Percentiles rank a stretch among this genome's conserved stretches.
Evolutionary conservation across 208 protist species (phyloP).

Genomic region (Naegleria lovaniensis): DNA sequence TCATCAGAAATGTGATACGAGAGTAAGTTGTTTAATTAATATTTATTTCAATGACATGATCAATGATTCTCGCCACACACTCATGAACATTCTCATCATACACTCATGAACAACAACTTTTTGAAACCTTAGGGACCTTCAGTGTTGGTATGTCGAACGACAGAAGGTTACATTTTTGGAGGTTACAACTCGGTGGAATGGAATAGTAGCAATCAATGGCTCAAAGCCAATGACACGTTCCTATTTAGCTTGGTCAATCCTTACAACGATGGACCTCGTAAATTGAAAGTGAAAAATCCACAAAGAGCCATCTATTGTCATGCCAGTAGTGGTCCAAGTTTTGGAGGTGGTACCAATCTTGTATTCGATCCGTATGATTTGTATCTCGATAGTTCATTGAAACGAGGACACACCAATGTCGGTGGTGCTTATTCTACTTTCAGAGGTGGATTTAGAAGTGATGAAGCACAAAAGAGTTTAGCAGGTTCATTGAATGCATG

Average conservation of each 20-base stretch:
- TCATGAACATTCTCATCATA: no score
- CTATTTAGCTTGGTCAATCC: constrained; percentile 11
- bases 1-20: neutral
- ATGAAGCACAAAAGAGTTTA: constrained; percentile 20
- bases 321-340: neutral
- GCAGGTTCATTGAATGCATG: constrained; percentile 16
- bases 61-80: no score
- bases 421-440: constrained; percentile 14
- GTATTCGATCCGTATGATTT: constrained; percentile 24
- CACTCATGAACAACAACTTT: neutral
- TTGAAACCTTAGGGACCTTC: neutral
- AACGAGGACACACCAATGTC: neutral
- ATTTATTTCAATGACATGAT: no score
- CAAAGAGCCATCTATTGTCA: constrained; percentile 20
- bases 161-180: constrained; percentile 31
- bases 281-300: constrained; percentile 21
- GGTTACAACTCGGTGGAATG: constrained; percentile 16
- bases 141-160: neutral
- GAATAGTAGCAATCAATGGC: neutral
- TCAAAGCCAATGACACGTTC: neutral
- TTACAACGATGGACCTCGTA: constrained; percentile 23
- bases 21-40: no score
- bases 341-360: constrained; percentile 12
- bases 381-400: neutral
- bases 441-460: constrained; percentile 11